A percentile compares a stretch with the other conserved stretches of the same genome.
These are phyloP conservation scores for Pseudogymnoascus sp. DNA, from an alignment of 2,329 filamentous ascomycete species.

Conservation along the genomic window DNA sequence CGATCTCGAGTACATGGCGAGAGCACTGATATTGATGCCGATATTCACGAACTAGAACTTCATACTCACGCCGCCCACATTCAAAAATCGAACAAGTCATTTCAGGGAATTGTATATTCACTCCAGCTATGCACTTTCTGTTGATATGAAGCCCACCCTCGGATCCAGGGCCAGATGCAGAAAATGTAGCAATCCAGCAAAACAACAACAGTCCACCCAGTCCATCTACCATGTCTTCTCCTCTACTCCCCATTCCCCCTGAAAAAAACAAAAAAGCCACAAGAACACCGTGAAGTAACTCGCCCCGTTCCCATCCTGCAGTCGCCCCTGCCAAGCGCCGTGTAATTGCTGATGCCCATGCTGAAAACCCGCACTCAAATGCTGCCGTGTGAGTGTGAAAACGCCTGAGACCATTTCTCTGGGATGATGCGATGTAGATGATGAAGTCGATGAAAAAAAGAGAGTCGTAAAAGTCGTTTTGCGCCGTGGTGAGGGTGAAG, in stretches of 20 bases:
- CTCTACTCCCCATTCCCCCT: neutral
- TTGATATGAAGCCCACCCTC: neutral
- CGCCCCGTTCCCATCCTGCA: neutral
- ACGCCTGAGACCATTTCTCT: slow-evolving; percentile 4
- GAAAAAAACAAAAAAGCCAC: neutral
- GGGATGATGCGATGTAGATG: slow-evolving; percentile 3
- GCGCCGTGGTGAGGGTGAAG: neutral
- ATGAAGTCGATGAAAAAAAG: neutral
- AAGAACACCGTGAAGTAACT: neutral
- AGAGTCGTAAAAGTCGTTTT: neutral
- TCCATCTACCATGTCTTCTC: neutral
- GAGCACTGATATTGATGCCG: too few relatives aligned
- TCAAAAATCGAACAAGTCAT: neutral
- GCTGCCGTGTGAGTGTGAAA: neutral
- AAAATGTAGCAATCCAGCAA: neutral
- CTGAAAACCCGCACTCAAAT: neutral
- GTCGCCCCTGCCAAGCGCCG: neutral
- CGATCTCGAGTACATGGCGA: neutral
- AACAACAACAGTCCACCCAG: neutral
- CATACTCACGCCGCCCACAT: neutral
- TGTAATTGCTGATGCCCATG: neutral
- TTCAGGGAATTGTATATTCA: slow-evolving; percentile 2
- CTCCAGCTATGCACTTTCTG: neutral
- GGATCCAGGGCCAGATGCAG: neutral
- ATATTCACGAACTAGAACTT: too few relatives aligned